Conservation (phyloP, 73 alveolate genomes). For the Tetrahymena elliotti region DNA sequence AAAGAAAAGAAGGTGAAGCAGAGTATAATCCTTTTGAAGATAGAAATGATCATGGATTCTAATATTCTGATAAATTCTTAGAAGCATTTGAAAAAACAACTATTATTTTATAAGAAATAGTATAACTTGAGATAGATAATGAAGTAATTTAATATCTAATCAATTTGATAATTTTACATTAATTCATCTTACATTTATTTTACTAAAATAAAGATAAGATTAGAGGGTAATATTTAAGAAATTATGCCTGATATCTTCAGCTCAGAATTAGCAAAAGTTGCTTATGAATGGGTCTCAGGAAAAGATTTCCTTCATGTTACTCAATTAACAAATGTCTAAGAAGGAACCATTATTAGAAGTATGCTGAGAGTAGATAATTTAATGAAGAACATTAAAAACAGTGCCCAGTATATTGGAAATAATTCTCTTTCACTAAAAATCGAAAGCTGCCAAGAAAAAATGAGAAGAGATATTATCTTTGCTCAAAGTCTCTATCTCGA, state of each 20-base stretch:
- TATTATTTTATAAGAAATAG: neutral
- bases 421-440: constrained; percentile 36
- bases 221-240: neutral
- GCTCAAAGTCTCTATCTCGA: constrained; percentile 66
- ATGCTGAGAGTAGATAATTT: constrained; percentile 45
- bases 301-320: constrained; percentile 52
- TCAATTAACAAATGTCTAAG: constrained; percentile 32
- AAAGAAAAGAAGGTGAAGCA: neutral
- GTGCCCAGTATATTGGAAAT: constrained; percentile 55
- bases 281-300: constrained; percentile 65
- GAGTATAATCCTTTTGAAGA: neutral
- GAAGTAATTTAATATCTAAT: constrained; percentile 6
- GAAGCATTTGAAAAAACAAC: neutral
- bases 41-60: neutral
- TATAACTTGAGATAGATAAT: neutral
- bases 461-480: constrained; percentile 67
- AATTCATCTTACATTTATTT: too few relatives aligned
- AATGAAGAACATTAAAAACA: constrained; percentile 40
- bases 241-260: constrained; percentile 28
- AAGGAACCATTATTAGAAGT: constrained; percentile 63
- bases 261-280: constrained; percentile 44
- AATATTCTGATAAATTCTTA: neutral
- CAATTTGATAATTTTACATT: too few relatives aligned
- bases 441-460: constrained; percentile 46
- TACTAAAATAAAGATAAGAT: neutral